Evolutionary conservation across 495 filamentous ascomycete species (phyloP), one percentile per base, ranked within the genome.

Genomic region (Opeltia flavorubescens): DNA sequence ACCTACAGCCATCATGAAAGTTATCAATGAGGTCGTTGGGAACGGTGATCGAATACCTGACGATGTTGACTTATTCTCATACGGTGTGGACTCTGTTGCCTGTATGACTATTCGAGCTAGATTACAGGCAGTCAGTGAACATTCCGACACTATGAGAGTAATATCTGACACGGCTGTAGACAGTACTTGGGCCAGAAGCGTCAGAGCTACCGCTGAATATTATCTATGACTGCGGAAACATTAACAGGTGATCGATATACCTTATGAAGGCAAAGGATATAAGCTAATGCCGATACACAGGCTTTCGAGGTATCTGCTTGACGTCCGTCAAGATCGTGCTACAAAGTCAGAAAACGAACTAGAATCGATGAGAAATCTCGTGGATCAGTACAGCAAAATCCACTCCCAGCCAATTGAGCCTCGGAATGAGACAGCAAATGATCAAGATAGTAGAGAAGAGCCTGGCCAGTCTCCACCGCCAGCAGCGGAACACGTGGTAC

Each of bases 141-240:
- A 44, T 17, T 20, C 35, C 21, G 33, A 21, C 2, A 0, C 9
- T 0, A 8, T 43, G 18, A 42, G 8, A n/a, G 28, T 33, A n/a
- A 30, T 45, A 15, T 41, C 61, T 12, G 44, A 31, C n/a, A 46
- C 6, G 18, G 2, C 4, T n/a, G 8, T 25, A 49, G 38, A 49
- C 13, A 5, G 28, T 50, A 2, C 29, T 46, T 15, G 13, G 17
- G 13, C 12, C 58, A 23, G 36, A 42, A n/a, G 43, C 44, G 13
- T 47, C 49, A 26, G 50, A 50, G 1, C 48, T 74, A 15, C 55
- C 69, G 6, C 50, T 56, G 23, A 59, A 63, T 48, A 45, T 65
- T 11, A 65, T 77, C 1, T 73, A 77, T 38, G 66, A 73, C 41
- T 70, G 62, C 48, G 71, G 71, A 27, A 71, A 51, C 24, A 55